Evolutionary conservation across 139 green algal genomes (phyloP).

Genomic region (Tetradesmus obliquus): DNA sequence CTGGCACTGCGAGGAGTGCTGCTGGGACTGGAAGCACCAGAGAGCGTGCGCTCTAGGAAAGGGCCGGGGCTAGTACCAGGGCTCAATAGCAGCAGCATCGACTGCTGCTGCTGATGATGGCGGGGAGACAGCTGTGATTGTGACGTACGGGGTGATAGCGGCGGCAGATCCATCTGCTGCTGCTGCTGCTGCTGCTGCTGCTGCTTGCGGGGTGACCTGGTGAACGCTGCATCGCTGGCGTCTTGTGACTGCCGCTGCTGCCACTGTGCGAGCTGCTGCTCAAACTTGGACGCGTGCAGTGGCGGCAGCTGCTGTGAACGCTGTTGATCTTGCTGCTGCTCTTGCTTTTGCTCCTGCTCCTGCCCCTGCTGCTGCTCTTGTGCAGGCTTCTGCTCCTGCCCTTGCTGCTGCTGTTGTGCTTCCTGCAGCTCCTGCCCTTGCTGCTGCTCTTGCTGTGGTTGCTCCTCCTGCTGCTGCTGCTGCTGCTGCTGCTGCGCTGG

Average conservation of each 20-base stretch:
- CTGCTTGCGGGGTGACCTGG: neutral
- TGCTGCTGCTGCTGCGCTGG: neutral
- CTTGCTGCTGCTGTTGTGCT: neutral
- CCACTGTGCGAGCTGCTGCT: neutral
- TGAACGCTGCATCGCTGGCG: neutral
- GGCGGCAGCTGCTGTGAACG: neutral
- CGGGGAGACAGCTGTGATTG: neutral
- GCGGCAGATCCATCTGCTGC: neutral
- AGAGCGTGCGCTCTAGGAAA: neutral
- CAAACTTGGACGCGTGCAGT: neutral
- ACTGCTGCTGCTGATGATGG: slow-evolving; percentile 5
- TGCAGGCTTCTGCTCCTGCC: neutral
- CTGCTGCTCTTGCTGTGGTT: neutral
- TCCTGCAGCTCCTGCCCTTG: neutral
- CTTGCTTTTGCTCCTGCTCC: neutral
- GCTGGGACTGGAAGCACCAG: neutral
- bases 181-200: neutral
- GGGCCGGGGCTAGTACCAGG: neutral
- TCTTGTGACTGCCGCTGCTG: neutral
- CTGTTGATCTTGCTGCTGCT: neutral
- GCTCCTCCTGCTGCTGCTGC: neutral
- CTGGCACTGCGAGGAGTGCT: neutral
- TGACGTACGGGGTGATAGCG: neutral
- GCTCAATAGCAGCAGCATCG: neutral
- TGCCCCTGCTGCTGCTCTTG: no score